Evolutionary conservation across 805 yeast genomes (phyloP).

Genomic region (Dipodascus albidus): DNA sequence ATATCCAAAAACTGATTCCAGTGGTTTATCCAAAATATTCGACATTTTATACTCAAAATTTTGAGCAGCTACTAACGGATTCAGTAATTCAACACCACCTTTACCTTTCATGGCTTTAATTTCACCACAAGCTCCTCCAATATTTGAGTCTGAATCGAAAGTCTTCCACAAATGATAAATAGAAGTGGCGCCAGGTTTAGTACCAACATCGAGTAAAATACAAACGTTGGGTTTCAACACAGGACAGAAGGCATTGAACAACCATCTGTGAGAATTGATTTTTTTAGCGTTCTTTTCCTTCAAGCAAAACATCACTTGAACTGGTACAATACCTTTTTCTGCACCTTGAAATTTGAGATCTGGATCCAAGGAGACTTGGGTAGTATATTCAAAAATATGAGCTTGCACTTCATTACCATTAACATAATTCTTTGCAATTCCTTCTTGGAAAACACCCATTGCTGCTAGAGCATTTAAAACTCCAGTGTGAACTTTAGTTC

Average conservation of each 20-base stretch:
- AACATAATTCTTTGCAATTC: conserved; percentile 89
- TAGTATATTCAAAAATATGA: conserved; percentile 90
- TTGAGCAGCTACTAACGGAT: conserved; percentile 92
- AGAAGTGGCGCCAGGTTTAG: conserved; percentile 82
- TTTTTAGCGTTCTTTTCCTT: conserved; percentile 89
- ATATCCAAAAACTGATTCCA: conserved; percentile 87
- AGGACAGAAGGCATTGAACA: conserved; percentile 91
- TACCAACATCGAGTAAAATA: conserved; percentile 87
- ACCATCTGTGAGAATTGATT: conserved; percentile 96
- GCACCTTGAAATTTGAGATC: conserved; percentile 83
- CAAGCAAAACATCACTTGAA: conserved; percentile 82
- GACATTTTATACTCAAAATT: conserved; percentile 96
- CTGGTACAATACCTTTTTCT: conserved; percentile 86
- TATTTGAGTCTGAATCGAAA: conserved; percentile 89
- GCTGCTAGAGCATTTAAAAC: conserved; percentile 85
- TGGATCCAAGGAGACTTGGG: conserved; percentile 87
- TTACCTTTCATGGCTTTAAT: conserved; percentile 92
- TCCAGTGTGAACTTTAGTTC: conserved; percentile 76
- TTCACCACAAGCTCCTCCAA: conserved; percentile 99
- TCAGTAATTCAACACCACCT: conserved; percentile 66
- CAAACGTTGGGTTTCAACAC: conserved; percentile 84
- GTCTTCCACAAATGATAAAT: conserved; percentile 95
- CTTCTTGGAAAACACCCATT: conserved; percentile 94
- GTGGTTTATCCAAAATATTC: conserved; percentile 85
- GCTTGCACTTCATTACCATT: conserved; percentile 87